Percentiles rank a stretch among this genome's conserved stretches.
phyloP scores from a whole-genome alignment of 2,329 filamentous ascomycete species.

The Capronia americana region DNA sequence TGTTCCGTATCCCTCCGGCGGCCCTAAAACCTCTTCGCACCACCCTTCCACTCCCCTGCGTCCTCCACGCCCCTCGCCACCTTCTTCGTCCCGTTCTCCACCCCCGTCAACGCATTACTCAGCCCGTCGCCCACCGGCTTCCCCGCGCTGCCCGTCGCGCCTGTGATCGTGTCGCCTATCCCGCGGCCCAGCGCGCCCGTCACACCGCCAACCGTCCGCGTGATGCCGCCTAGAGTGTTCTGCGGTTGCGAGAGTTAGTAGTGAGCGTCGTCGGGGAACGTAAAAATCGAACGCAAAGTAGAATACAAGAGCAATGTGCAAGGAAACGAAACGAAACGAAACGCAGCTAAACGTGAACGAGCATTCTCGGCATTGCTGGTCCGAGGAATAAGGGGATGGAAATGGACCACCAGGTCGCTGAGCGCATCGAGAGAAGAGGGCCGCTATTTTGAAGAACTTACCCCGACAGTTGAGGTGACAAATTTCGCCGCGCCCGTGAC shows the following conservation, averaged over 20 bases:
- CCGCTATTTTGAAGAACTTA: constrained; percentile 19
- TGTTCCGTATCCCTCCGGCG: no score
- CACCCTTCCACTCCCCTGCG: constrained; percentile 60
- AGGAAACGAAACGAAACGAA: no score
- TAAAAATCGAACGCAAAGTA: no score
- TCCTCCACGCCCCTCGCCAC: constrained; percentile 63
- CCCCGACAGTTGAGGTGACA: constrained; percentile 61
- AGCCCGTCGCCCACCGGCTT: constrained; percentile 64
- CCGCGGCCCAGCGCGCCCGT: constrained; percentile 64
- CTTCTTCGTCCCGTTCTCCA: constrained; percentile 58
- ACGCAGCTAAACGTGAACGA: no score
- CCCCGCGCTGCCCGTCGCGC: constrained; percentile 61
- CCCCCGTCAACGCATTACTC: constrained; percentile 59
- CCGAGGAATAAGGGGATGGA: no score
- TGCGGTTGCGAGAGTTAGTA: background rate
- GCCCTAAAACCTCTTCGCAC: constrained; percentile 25
- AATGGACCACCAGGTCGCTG: no score
- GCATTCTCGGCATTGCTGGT: background rate
- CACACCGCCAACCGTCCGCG: constrained; percentile 60
- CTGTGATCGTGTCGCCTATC: constrained; percentile 62
- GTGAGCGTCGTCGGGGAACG: no score
- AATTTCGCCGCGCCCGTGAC: constrained; percentile 61
- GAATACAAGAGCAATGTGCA: no score
- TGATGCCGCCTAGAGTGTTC: constrained; percentile 62
- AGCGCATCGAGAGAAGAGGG: no score